phyloP scores from a whole-genome alignment of 352 stramenopile genomes.

The Pythium periplocum region DNA sequence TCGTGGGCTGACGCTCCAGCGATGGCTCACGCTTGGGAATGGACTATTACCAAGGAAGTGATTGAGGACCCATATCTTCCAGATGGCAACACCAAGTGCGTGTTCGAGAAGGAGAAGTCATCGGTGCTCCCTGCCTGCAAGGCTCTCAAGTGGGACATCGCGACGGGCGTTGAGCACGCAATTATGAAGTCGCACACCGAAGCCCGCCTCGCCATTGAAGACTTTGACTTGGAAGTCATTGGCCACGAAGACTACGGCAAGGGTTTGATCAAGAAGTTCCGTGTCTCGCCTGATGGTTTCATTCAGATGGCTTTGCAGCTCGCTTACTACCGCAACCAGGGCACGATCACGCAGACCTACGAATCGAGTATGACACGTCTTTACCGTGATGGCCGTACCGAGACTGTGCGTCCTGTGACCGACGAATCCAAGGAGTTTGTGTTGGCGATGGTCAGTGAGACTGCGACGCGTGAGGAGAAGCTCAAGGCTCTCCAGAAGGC shows the following conservation, averaged over 20 bases:
- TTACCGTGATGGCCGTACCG: constrained; percentile 95
- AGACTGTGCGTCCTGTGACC: constrained; percentile 89
- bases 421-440: constrained; percentile 90
- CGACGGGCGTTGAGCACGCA: constrained; percentile 38
- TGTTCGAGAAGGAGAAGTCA: constrained; percentile 38
- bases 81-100: constrained; percentile 36
- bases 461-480: constrained; percentile 60
- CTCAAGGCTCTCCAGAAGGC: constrained; percentile 85
- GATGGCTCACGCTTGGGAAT: constrained; percentile 82
- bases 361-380: constrained; percentile 95
- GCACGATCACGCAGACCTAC: constrained; percentile 94
- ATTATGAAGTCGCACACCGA: constrained; percentile 51
- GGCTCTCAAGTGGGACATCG: constrained; percentile 59
- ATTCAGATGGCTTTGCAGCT: constrained; percentile 97
- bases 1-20: constrained; percentile 88
- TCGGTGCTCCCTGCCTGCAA: constrained; percentile 45
- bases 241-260: constrained; percentile 88
- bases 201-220: constrained; percentile 57
- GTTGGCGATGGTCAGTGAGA: constrained; percentile 75
- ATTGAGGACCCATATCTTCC: constrained; percentile 52
- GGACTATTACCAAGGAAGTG: constrained; percentile 59
- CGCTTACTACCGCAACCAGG: constrained; percentile 91
- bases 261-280: constrained; percentile 86
- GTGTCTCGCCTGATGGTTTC: constrained; percentile 93
- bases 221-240: constrained; percentile 90